phyloP scores from a whole-genome alignment of 2,329 filamentous ascomycete species.

The Penicillium occitanis region DNA sequence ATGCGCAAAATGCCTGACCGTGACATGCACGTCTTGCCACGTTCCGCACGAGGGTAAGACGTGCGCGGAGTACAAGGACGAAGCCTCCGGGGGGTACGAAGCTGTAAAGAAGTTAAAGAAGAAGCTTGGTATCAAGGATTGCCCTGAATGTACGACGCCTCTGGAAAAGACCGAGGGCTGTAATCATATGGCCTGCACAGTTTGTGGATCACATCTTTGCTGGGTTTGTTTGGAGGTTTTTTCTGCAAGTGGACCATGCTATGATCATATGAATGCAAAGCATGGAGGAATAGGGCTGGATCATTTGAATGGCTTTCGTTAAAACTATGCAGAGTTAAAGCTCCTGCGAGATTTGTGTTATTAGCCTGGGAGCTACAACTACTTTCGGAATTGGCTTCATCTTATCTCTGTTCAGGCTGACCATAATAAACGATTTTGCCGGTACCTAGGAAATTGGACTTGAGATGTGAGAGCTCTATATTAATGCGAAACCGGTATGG shows the following conservation, averaged over 20 bases:
- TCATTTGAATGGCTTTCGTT: not conserved
- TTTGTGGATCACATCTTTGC: slow-evolving; percentile 28
- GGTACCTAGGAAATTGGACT: too few relatives aligned
- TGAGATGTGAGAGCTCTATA: too few relatives aligned
- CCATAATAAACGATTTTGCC: too few relatives aligned
- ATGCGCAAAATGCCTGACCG: slow-evolving; percentile 39
- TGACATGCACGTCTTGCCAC: slow-evolving; percentile 28
- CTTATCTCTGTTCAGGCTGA: too few relatives aligned
- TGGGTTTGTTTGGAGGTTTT: slow-evolving; percentile 28
- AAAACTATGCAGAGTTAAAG: not conserved
- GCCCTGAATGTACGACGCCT: slow-evolving; percentile 28
- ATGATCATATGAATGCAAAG: slow-evolving; percentile 27
- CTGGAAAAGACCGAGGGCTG: slow-evolving; percentile 29
- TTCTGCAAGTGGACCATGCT: slow-evolving; percentile 23
- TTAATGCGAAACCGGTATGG: too few relatives aligned
- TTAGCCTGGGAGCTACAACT: not conserved
- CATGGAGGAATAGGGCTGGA: slow-evolving; percentile 3
- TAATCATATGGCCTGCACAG: slow-evolving; percentile 24
- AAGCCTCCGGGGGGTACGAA: slow-evolving; percentile 24
- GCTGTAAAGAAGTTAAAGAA: slow-evolving; percentile 24
- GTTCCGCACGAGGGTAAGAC: slow-evolving; percentile 24
- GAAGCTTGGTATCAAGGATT: slow-evolving; percentile 26
- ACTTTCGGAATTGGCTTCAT: too few relatives aligned
- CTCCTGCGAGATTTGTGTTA: not conserved
- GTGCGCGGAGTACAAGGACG: slow-evolving; percentile 30